Base-by-base conservation (phyloP, 2,329 filamentous ascomycete species). In the Lasiodiplodia gonubiensis region DNA sequence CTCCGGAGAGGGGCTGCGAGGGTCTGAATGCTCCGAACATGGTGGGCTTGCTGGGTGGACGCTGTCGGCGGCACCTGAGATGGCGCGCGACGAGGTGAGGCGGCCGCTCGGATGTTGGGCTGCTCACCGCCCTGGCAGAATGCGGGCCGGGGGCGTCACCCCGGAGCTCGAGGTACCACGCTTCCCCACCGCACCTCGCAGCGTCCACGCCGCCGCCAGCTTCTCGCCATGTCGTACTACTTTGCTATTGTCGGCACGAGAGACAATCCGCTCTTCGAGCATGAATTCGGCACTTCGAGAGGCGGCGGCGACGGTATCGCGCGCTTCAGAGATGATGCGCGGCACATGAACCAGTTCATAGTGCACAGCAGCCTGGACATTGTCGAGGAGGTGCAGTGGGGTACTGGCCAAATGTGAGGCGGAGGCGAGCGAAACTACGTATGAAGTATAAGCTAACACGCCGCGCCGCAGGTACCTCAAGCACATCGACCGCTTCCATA, bases 311-410 rank as follows among this genome's bases (percentile, higher is more conserved):
- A 98, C 84, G 95, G 95, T 73, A 86, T 93, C 77, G 88, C 94
- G 69, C 91, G 92, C 76, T 98, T 97, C 84, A 88, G 87, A 68
- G 92, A 97, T 71, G 90, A 96, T 75, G 91, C 94, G 66, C 89
- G 92, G 70, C 92, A 97, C 79, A 91, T 97, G 85, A 97, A 97
- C 82, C 95, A 97, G 80, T 98, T 99, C 83, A 93, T 98, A 77
- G 89, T 97, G 37, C 94, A 99, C 82, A 94, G 92, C 72, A 92
- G 92, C 71, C 84, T 99, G 67, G 95, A 99, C 79, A 92, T 98
- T 54, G 92, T 97, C 63, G 95, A 99, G 82, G 95, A 99, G 80
- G 89, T 94, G 35, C 95, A 98, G 82, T 99, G 95, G 94, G 90
- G 89, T 7, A 92, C 85, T 69, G 91, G 92, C 4, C 90, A 92